These are phyloP conservation scores for Coemansia javaensis DNA, from an alignment of 192 early-diverging fungal species.

Conservation along the genomic window DNA sequence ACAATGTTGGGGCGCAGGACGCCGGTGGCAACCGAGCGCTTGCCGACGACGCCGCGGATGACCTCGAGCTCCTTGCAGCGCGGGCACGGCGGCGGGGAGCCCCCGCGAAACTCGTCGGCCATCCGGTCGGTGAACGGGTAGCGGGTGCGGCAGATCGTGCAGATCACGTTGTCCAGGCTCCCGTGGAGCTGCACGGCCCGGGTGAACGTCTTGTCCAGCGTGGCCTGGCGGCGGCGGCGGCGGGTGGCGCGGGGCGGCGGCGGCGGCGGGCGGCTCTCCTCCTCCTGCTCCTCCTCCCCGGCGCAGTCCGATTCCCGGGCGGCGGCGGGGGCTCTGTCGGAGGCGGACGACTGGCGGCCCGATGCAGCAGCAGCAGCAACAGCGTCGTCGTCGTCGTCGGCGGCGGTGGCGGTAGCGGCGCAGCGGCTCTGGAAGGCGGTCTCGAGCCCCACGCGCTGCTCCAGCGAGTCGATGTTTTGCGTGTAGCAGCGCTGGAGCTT, in stretches of 20 bases:
- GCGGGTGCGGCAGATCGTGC: constrained; percentile 73
- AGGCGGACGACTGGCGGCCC: no score
- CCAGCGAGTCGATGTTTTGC: constrained; percentile 95
- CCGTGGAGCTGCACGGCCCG: constrained; percentile 91
- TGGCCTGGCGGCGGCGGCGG: constrained; percentile 18
- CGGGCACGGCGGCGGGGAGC: constrained; percentile 63
- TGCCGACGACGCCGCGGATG: constrained; percentile 56
- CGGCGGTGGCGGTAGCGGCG: background rate
- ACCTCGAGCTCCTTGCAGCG: constrained; percentile 52
- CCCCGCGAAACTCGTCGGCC: constrained; percentile 61
- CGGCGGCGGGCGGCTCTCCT: background rate
- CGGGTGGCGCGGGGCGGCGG: background rate
- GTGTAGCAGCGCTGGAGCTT: constrained; percentile 90
- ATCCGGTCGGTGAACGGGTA: constrained; percentile 61
- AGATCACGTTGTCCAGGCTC: constrained; percentile 77
- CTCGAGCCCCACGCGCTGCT: constrained; percentile 66
- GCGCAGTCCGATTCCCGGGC: no score
- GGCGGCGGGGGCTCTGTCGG: no score
- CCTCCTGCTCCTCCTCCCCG: background rate
- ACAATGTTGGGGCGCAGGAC: constrained; percentile 88
- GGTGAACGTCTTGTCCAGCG: constrained; percentile 53
- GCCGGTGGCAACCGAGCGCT: constrained; percentile 70
- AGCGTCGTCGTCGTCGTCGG: no score
- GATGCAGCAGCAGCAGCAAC: background rate
- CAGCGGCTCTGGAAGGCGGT: constrained; percentile 23